Conservation (phyloP, 164 flowering plant species). For the Dillenia turbinata region DNA sequence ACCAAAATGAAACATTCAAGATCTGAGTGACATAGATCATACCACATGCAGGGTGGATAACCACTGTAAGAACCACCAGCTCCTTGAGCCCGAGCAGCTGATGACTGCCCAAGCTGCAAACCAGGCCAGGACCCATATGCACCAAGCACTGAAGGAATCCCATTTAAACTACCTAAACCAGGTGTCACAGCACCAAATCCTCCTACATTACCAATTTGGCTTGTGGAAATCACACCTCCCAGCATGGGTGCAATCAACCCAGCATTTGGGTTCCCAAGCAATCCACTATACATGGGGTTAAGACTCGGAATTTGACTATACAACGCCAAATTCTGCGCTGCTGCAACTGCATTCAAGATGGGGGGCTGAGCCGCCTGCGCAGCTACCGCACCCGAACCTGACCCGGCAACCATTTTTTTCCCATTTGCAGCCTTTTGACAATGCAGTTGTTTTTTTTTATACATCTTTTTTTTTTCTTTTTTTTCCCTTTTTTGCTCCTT, state of each 20-base stretch:
- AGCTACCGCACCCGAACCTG: slow-evolving; percentile 1
- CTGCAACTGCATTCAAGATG: slow-evolving; percentile 25
- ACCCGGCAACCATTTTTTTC: not conserved
- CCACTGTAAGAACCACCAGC: slow-evolving; percentile 27
- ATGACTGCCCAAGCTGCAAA: slow-evolving; percentile 20
- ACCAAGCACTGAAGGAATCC: slow-evolving; percentile 20
- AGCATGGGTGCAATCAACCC: slow-evolving; percentile 13
- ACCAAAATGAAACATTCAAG: not conserved
- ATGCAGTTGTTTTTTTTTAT: not conserved
- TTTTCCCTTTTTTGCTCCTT: not conserved
- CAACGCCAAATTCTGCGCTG: slow-evolving; percentile 29
- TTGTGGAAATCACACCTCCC: slow-evolving; percentile 16
- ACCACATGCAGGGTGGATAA: slow-evolving; percentile 33
- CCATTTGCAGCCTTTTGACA: not conserved
- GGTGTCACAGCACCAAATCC: slow-evolving; percentile 8
- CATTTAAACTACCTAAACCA: slow-evolving; percentile 19
- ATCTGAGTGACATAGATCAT: slow-evolving; percentile 9
- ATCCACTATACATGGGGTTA: slow-evolving; percentile 25
- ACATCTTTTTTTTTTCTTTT: not conserved
- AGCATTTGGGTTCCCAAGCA: slow-evolving; percentile 15
- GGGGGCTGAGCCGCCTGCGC: slow-evolving; percentile 18
- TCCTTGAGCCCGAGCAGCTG: slow-evolving; percentile 9
- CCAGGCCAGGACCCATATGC: slow-evolving; percentile 23
- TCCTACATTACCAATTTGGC: slow-evolving; percentile 12
- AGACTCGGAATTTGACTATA: slow-evolving; percentile 25